phyloP scores from a whole-genome alignment of 2,329 filamentous ascomycete genomes.

The Karstenula rhodostoma region DNA sequence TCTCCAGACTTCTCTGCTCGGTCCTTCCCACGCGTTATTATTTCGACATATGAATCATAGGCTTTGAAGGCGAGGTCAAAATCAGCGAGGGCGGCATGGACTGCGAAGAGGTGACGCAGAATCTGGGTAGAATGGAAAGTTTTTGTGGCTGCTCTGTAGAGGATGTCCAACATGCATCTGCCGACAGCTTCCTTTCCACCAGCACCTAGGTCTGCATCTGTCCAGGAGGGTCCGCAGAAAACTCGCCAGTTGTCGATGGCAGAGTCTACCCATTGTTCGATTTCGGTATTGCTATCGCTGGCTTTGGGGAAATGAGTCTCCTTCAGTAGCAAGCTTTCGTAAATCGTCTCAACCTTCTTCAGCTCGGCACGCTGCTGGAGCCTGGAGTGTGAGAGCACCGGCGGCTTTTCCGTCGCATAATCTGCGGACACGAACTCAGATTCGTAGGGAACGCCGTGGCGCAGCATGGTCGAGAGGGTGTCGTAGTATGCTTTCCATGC shows the following conservation, averaged over 20 bases:
- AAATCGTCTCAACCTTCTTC: slow-evolving; percentile 78
- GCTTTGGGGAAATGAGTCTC: slow-evolving; percentile 87
- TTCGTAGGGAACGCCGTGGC: slow-evolving; percentile 67
- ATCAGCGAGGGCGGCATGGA: slow-evolving; percentile 87
- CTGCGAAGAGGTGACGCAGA: slow-evolving; percentile 82
- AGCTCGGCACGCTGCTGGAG: slow-evolving; percentile 74
- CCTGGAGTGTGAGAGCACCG: slow-evolving; percentile 38
- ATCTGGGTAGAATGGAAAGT: slow-evolving; percentile 95
- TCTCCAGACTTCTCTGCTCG: slow-evolving; percentile 79
- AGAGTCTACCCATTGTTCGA: slow-evolving; percentile 82
- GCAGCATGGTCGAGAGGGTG: slow-evolving; percentile 78
- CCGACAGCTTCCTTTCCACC: slow-evolving; percentile 80
- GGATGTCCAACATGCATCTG: slow-evolving; percentile 78
- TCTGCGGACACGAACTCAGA: slow-evolving; percentile 51
- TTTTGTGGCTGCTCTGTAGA: slow-evolving; percentile 90
- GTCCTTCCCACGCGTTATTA: slow-evolving; percentile 85
- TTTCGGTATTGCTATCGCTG: slow-evolving; percentile 76
- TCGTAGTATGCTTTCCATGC: slow-evolving; percentile 90
- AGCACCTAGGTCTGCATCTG: slow-evolving; percentile 79
- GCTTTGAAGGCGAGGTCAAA: slow-evolving; percentile 92
- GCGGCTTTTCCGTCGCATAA: slow-evolving; percentile 31
- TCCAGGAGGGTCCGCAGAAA: slow-evolving; percentile 81
- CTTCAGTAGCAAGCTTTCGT: slow-evolving; percentile 78
- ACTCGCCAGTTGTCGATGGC: slow-evolving; percentile 87
- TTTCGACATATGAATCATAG: slow-evolving; percentile 89